These are phyloP conservation scores for Nicotiana sylvestris DNA, from an alignment of 257 asterid species.

Conservation along the genomic window DNA sequence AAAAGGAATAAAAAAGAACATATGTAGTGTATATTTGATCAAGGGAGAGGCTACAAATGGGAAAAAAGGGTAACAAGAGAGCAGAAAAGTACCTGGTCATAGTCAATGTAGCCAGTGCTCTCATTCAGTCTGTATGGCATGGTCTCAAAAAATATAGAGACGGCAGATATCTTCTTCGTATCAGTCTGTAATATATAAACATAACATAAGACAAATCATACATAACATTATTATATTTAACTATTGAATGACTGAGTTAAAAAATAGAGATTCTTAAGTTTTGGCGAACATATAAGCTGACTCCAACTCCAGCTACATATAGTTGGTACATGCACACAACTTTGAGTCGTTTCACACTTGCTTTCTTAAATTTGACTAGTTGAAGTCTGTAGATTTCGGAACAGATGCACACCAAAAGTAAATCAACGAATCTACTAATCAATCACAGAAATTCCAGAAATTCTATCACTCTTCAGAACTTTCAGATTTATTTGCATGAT, in stretches of 20 bases:
- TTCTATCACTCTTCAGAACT: not conserved
- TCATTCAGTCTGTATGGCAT: conserved; percentile 95
- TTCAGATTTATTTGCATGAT: not conserved
- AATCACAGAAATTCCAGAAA: not conserved
- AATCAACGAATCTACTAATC: not conserved
- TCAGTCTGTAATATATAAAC: conserved; percentile 62
- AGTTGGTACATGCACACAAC: not conserved
- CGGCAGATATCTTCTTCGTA: conserved; percentile 87
- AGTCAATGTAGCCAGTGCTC: conserved; percentile 86
- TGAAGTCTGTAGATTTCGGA: not conserved
- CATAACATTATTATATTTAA: not conserved
- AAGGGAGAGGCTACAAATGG: not conserved
- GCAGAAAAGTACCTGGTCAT: conserved; percentile 63
- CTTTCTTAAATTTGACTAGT: not conserved
- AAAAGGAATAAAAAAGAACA: no score
- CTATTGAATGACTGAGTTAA: not conserved
- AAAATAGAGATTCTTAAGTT: not conserved
- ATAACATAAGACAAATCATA: not conserved
- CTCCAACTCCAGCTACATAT: not conserved
- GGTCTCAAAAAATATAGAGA: conserved; percentile 91
- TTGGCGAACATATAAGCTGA: not conserved
- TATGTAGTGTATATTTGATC: no score
- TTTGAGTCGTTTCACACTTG: not conserved
- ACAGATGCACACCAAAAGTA: not conserved
- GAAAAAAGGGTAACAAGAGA: not conserved